These are phyloP conservation scores for Solanum clarkiae DNA, from an alignment of 257 asterid species.

Conservation along the genomic window DNA sequence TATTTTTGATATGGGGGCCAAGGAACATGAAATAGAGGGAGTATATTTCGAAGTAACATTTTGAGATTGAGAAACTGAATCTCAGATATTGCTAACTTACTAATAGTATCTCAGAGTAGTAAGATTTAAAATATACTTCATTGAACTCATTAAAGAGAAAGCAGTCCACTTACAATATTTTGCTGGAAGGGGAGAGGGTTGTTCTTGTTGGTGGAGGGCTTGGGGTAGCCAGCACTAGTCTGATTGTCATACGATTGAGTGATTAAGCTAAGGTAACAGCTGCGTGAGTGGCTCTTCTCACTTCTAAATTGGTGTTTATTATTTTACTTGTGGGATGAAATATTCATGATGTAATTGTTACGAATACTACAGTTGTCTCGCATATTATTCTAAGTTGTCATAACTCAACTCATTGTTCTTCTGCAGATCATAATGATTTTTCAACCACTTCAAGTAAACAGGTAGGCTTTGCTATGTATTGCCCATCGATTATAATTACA, in stretches of 20 bases:
- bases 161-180: not conserved
- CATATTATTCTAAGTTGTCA: not conserved
- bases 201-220: not conserved
- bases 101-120: not conserved
- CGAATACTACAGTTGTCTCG: not conserved
- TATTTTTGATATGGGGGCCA: not conserved
- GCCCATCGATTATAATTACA: not conserved
- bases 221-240: not conserved
- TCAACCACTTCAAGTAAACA: conserved; percentile 21
- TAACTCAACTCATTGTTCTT: not conserved
- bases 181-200: not conserved
- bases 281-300: not conserved
- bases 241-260: not conserved
- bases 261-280: not conserved
- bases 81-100: not conserved
- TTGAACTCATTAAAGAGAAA: not conserved
- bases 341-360: not conserved
- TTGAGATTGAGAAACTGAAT: not conserved
- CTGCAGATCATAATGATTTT: conserved; percentile 35
- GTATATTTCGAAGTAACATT: not conserved
- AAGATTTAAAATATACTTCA: not conserved
- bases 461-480: conserved; percentile 25
- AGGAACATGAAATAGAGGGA: not conserved
- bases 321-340: not conserved
- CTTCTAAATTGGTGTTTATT: not conserved